A percentile compares a stretch with the other conserved stretches of the same genome.
Conservation (phyloP, 768 basidiomycete genomes). For the Leucosporidium yakuticum region DNA sequence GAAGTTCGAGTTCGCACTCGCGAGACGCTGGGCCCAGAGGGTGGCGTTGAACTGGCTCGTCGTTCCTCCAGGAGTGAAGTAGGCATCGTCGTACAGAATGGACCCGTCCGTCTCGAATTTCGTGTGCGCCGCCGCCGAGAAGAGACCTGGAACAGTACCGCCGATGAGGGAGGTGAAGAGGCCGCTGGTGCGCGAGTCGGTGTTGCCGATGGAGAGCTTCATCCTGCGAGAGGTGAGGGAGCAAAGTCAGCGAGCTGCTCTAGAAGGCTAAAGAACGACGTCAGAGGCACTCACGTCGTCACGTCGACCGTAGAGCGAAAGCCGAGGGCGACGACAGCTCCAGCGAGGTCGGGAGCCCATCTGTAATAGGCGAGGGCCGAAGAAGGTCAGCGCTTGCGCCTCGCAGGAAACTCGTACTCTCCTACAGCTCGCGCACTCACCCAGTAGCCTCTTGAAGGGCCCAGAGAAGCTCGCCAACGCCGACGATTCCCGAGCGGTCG, state of each 20-base stretch:
- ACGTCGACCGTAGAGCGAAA: neutral
- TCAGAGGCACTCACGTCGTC: neutral
- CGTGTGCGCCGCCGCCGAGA: neutral
- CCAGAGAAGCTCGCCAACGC: neutral
- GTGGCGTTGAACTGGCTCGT: neutral
- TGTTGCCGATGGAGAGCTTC: neutral
- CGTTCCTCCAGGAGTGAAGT: neutral
- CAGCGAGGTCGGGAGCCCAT: neutral
- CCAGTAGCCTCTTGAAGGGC: neutral
- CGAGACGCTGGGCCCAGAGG: neutral
- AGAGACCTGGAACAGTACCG: neutral
- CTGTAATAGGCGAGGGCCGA: neutral
- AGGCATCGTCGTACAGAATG: neutral
- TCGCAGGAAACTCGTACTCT: too few relatives aligned
- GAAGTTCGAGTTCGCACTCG: neutral
- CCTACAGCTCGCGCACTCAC: too few relatives aligned
- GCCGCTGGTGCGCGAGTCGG: slow-evolving; percentile 3
- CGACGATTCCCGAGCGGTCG: neutral
- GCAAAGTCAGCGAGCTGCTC: too few relatives aligned
- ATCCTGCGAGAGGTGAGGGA: neutral
- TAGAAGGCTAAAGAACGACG: too few relatives aligned
- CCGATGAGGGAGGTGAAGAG: neutral
- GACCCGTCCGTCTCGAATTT: neutral
- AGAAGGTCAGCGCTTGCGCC: too few relatives aligned
- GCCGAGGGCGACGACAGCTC: neutral